Evolutionary conservation across 1,139 yeast genomes (phyloP).

Genomic region (Zhuliangozyma blackwelliae): DNA sequence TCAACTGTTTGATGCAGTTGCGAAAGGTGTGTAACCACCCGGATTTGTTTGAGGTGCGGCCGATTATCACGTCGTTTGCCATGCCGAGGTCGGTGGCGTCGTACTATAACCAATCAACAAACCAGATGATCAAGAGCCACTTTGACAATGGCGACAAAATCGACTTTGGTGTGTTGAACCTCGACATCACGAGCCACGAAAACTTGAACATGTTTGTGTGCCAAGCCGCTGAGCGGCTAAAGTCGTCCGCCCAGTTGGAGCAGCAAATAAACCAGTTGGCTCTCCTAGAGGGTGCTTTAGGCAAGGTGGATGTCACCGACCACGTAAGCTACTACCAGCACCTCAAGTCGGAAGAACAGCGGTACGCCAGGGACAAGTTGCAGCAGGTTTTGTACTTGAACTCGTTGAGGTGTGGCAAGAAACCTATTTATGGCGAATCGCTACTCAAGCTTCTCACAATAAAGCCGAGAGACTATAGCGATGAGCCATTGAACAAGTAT

Average conservation of each 20-base stretch:
- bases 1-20: constrained; percentile 95
- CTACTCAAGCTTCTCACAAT: constrained; percentile 21
- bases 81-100: constrained; percentile 61
- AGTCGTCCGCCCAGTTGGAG: constrained; percentile 44
- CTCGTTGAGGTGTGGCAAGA: constrained; percentile 52
- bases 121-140: constrained; percentile 40
- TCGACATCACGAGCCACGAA: constrained; percentile 52
- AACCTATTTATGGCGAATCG: constrained; percentile 54
- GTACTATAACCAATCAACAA: constrained; percentile 38
- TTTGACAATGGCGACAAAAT: constrained; percentile 23
- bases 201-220: constrained; percentile 45
- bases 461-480: constrained; percentile 9
- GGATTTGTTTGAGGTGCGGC: constrained; percentile 92
- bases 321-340: constrained; percentile 60
- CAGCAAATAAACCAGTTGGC: constrained; percentile 42
- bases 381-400: constrained; percentile 64
- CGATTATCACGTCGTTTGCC: constrained; percentile 86
- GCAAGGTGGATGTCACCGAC: constrained; percentile 41
- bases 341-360: constrained; percentile 48
- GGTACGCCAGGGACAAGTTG: constrained; percentile 46
- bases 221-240: constrained; percentile 38
- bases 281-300: constrained; percentile 21
- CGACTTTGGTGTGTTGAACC: constrained; percentile 57
- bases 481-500: constrained; percentile 16
- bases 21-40: constrained; percentile 98